Conservation (phyloP, 257 asterid species). For the Leonotis leonurus region DNA sequence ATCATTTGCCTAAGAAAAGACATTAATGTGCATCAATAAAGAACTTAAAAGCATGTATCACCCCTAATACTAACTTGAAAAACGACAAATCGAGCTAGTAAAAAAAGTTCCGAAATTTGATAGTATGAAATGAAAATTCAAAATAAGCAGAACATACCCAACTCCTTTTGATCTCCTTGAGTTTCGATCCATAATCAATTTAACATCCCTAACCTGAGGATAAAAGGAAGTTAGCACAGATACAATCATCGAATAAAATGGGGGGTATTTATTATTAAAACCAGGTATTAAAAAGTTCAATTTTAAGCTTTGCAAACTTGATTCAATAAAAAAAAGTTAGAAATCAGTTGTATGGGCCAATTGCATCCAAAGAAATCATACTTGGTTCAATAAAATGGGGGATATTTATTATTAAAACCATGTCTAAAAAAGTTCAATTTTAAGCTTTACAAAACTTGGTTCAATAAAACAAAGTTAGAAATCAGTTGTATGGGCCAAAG, state of each 20-base stretch:
- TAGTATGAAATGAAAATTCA: background rate
- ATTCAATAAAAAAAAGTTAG: too few relatives aligned
- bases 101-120: background rate
- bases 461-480: too few relatives aligned
- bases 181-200: conserved; percentile 93
- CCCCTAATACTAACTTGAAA: conserved; percentile 5
- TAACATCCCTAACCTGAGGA: conserved; percentile 90
- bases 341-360: too few relatives aligned
- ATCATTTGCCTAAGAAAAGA: background rate
- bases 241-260: background rate
- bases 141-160: conserved; percentile 54
- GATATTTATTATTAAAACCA: too few relatives aligned
- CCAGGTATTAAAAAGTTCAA: too few relatives aligned
- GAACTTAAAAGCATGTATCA: background rate
- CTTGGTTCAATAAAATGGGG: too few relatives aligned
- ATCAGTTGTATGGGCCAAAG: too few relatives aligned
- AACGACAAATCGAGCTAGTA: too few relatives aligned
- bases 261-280: background rate
- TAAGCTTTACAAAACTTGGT: too few relatives aligned
- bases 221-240: background rate
- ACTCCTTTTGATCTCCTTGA: conserved; percentile 98
- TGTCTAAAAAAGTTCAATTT: too few relatives aligned
- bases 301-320: too few relatives aligned
- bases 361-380: too few relatives aligned
- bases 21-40: background rate